Conservation (phyloP, 2,329 filamentous ascomycete genomes). For the Conoideocrella luteorostrata region DNA sequence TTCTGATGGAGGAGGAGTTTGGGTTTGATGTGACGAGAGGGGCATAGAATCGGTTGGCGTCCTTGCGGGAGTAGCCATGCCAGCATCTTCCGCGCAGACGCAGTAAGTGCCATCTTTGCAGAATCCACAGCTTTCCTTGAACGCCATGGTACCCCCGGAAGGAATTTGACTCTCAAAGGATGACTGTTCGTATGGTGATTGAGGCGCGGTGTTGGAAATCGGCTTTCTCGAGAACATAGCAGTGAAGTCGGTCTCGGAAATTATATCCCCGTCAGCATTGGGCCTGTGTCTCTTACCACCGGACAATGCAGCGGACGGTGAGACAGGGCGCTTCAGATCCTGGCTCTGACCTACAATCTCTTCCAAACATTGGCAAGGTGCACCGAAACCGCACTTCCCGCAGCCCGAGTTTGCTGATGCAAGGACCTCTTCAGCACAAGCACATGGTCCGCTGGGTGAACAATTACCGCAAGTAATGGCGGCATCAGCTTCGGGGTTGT, state of each 20-base stretch:
- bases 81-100: conserved; percentile 63
- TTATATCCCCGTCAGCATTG: conserved; percentile 34
- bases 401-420: conserved; percentile 52
- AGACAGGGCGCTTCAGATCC: conserved; percentile 43
- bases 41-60: conserved; percentile 34
- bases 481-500: conserved; percentile 21
- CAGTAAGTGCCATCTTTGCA: conserved; percentile 78
- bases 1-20: conserved; percentile 55
- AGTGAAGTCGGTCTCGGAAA: conserved; percentile 70
- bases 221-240: conserved; percentile 49
- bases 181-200: conserved; percentile 6
- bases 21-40: conserved; percentile 40
- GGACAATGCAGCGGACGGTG: conserved; percentile 34
- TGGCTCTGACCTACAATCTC: conserved; percentile 40
- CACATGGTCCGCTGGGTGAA: conserved; percentile 44
- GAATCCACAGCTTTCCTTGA: conserved; percentile 71
- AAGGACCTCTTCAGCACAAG: conserved; percentile 53
- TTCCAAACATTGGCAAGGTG: conserved; percentile 58
- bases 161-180: conserved; percentile 22
- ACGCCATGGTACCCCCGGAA: conserved; percentile 31
- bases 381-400: conserved; percentile 56
- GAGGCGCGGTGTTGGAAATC: not conserved
- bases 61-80: conserved; percentile 33
- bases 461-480: conserved; percentile 51
- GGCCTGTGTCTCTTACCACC: conserved; percentile 52